Base-by-base conservation (phyloP, 805 yeast species). In the Cyberlindnera mississippiensis region DNA sequence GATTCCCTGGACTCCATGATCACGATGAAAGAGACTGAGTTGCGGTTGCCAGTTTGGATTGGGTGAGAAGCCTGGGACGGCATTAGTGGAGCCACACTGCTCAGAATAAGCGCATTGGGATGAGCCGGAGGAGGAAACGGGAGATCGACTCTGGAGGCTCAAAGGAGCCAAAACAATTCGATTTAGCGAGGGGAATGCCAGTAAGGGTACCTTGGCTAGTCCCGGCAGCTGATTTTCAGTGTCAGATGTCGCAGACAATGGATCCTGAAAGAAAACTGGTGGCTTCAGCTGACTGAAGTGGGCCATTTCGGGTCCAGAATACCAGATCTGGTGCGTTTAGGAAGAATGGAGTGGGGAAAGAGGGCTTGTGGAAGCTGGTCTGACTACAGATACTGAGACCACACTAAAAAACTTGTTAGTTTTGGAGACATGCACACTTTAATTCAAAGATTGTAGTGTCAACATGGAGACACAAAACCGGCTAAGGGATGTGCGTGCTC, bases 101-200 rank as follows among this genome's bases (percentile, higher is more conserved):
- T 34, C 42, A 12, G 29, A 16, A 5, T n/a, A 14, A 12, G 6
- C 12, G 13, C 13, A 13, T n/a, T 12, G 29, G 29, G 29, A 27
- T 6, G 37, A 36, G 26, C 40, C 29, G 19, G 37, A 33, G 4
- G 41, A 38, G 4, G 36, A 32, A 5, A 31, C 11, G 3, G 35
- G 35, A 5, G 41, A 38, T 15, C 18, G 13, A 18, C 27, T 17
- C 14, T 38, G 36, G 14, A 32, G 32, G 15, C 17, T 31, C 33
- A 38, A 38, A 13, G 33, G 6, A 9, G 36, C 41, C 28, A 38
- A 38, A 14, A 38, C 41, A 12, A 6, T 26, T 4, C 41, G 24
- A 4, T 20, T 20, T 9, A 20, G 24, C 6, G 24, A 20, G 24
- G 24, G 9, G 9, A 20, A 20, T 20, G 24, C 8, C 24, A 20